Base-by-base conservation (phyloP, 1,139 yeast genomes). In the Kodamaea derodonti region DNA sequence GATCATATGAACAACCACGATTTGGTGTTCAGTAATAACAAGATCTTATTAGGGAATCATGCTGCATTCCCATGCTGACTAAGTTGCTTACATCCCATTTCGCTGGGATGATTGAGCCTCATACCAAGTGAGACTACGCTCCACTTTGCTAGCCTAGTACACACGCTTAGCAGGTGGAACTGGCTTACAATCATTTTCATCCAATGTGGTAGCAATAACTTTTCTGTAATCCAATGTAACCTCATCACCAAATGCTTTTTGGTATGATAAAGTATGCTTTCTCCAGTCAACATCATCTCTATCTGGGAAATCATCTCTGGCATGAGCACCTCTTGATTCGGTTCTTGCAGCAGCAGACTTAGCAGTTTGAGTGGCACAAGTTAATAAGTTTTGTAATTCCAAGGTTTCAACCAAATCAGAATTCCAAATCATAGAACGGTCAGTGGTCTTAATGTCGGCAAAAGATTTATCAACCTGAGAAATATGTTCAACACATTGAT, bases 241-340 rank as follows among this genome's bases (percentile, higher is more conserved):
- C 38, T 75, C 72, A 34, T 75, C 92, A 54, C 94, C 95, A 44
- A 72, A 72, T 29, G 67, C 63, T 40, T 65, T 57, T 72, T 92
- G 97, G 87, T 95, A 92, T 36, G 97, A 86, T 59, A 92, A 73
- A 34, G 97, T 78, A 69, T 92, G 98, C 74, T 92, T 92, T 94
- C 88, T 87, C 98, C 98, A 92, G 74, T 87, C 72, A 42, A 60
- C 88, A 61, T 92, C 98, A 58, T 92, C 95, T 80, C 98, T 87
- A 43, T 80, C 82, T 56, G 95, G 97, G 72, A 66, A 90, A 65
- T 92, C 98, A 66, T 92, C 98, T 74, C 97, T 84, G 45, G 98
- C 97, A 58, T 92, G 98, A 35, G 98, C 98, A 72, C 98, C 98
- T 76, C 98, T 87, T 32, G 97, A 88, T 72, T 92, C 98, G 57